Percentiles rank a stretch among this genome's conserved stretches.
Conservation (phyloP, 805 yeast genomes). For the Kodamaea leandrae region DNA sequence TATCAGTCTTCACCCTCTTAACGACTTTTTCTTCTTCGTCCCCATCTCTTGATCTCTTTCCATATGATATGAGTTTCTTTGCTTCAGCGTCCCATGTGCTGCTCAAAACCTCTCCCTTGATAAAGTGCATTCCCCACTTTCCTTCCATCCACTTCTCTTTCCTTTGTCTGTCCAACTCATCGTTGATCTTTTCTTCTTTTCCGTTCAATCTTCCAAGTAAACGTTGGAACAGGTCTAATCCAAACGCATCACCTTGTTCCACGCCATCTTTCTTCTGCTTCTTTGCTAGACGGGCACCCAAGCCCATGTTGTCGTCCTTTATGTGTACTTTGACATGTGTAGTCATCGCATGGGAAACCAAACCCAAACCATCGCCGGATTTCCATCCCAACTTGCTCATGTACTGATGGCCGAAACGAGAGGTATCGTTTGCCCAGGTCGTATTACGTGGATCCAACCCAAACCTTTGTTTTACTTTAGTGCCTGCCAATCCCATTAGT, state of each 20-base stretch:
- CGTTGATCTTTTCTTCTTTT: constrained; percentile 61
- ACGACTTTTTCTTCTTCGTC: constrained; percentile 19
- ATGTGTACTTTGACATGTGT: constrained; percentile 79
- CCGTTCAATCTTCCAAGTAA: constrained; percentile 88
- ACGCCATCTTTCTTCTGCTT: constrained; percentile 62
- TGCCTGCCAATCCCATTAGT: constrained; percentile 78
- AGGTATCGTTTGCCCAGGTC: constrained; percentile 84
- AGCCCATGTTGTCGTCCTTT: constrained; percentile 80
- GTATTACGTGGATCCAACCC: constrained; percentile 94
- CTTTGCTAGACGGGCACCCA: constrained; percentile 78
- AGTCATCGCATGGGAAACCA: constrained; percentile 61
- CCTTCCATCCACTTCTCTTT: constrained; percentile 74
- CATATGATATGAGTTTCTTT: constrained; percentile 19
- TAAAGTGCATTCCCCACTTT: constrained; percentile 84
- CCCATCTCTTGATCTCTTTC: constrained; percentile 17
- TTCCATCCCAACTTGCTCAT: constrained; percentile 84
- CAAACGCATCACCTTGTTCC: constrained; percentile 81
- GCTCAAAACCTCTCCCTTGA: constrained; percentile 75
- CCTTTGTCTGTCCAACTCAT: constrained; percentile 67
- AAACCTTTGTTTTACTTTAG: constrained; percentile 75
- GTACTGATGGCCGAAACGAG: constrained; percentile 85
- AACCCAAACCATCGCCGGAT: constrained; percentile 88
- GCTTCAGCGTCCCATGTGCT: constrained; percentile 79
- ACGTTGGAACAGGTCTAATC: constrained; percentile 90
- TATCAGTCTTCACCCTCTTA: constrained; percentile 24